Evolutionary conservation across 2,329 filamentous ascomycete species (phyloP), one percentile per base, ranked within the genome.

Genomic region (Alternaria atra): DNA sequence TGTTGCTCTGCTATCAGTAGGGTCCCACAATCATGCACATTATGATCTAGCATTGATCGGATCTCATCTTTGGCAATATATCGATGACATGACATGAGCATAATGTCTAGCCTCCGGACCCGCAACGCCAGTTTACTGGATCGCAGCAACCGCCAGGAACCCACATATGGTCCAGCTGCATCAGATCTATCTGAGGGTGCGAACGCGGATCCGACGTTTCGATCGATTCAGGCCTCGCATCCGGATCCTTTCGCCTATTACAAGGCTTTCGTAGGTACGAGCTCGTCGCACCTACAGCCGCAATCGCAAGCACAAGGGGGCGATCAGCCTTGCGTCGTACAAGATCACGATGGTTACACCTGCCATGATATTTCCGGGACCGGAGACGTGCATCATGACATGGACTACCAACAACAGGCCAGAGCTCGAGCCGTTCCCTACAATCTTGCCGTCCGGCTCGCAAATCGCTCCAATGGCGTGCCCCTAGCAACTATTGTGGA

Each of bases 401-500:
- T 50, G 35, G 61, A 55, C 51, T 61, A 58, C 42, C 66, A 68
- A 48, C 69, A 64, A 43, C 65, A 70, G 32, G 34, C 39, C 52
- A 67, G 50, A 65, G 52, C 55, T 58, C 68, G 69, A 52, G 63
- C 58, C 56, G 58, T 65, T 37, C 66, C 73, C 20, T 69, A 71
- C 60, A 71, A 71, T 57, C 60, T 71, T 60, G 65, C 69, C 51
- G 65, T 64, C 52, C 69, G 69, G n/a, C 64, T 70, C 52, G 58
- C 69, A 55, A 76, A 73, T 60, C 71, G 70, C 30, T 61, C 68
- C 55, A 74, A 77, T 64, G 77, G 76, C 54, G 77, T 70, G 35
- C 78, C 78, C 12, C 76, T 83, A n/a, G 78, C 77, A 29, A 81
- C 80, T 13, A 83, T 83, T 59, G 67, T 78, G 39, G 81, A 83